A percentile compares a stretch with the other conserved stretches of the same genome.
phyloP scores from a whole-genome alignment of 2,329 filamentous ascomycete genomes.

The Stachybotrys chartarum region DNA sequence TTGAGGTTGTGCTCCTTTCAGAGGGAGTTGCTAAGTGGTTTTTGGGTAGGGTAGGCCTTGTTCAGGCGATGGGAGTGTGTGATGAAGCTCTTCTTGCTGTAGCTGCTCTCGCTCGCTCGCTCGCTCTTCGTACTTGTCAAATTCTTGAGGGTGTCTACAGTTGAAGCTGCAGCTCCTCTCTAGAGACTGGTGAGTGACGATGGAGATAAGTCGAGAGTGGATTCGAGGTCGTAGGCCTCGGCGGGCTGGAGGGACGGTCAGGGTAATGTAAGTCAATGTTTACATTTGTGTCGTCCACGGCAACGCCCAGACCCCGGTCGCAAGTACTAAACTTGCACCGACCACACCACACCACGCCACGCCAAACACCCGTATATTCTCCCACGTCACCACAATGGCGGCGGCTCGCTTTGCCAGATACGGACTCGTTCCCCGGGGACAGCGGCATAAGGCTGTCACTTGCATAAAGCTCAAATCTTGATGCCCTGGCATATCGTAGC shows the following conservation, averaged over 20 bases:
- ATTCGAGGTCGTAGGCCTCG: slow-evolving; percentile 2
- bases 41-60: slow-evolving; percentile 17
- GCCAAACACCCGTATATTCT: too few species aligned
- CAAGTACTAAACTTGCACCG: too few species aligned
- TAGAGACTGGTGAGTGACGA: slow-evolving; percentile 11
- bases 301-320: not conserved
- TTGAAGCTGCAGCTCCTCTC: slow-evolving; percentile 4
- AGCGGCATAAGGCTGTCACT: too few species aligned
- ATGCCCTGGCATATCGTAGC: too few species aligned
- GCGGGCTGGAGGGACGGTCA: slow-evolving; percentile 11
- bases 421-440: too few species aligned
- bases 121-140: slow-evolving; percentile 3
- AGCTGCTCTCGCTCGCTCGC: slow-evolving; percentile 1
- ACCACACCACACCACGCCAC: too few species aligned
- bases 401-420: too few species aligned
- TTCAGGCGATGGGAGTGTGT: slow-evolving; percentile 20
- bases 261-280: slow-evolving; percentile 12
- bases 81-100: slow-evolving; percentile 8
- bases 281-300: not conserved
- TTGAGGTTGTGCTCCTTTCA: slow-evolving; percentile 35
- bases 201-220: slow-evolving; percentile 13
- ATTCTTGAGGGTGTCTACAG: not conserved
- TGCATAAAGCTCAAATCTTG: too few species aligned
- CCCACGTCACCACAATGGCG: too few species aligned
- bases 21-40: slow-evolving; percentile 20